Conservation (phyloP, 305 asterid genomes). For the Fraxinus sp. region DNA sequence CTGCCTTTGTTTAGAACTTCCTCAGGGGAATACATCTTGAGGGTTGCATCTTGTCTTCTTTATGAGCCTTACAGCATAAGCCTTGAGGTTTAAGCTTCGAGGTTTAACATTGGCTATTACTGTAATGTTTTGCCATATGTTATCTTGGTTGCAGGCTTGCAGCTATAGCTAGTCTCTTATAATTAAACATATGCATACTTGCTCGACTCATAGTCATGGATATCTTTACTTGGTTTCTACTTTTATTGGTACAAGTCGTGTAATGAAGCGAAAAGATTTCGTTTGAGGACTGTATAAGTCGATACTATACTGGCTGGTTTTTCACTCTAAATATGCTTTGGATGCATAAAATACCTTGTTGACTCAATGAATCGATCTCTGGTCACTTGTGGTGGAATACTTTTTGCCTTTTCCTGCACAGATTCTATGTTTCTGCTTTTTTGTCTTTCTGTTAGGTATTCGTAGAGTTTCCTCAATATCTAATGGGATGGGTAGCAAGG, state of each 20-base stretch:
- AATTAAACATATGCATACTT: background rate
- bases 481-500: constrained; percentile 72
- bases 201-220: background rate
- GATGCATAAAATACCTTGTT: background rate
- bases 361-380: background rate
- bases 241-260: background rate
- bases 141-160: background rate
- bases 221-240: background rate
- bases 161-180: background rate
- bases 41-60: background rate
- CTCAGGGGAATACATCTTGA: background rate
- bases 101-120: background rate
- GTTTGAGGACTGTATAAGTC: background rate
- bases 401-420: background rate
- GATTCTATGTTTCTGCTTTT: constrained; percentile 12
- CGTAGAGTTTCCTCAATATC: constrained; percentile 72
- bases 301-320: background rate
- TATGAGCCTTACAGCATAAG: background rate
- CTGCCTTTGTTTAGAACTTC: background rate
- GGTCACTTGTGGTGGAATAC: background rate
- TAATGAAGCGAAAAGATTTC: background rate
- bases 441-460: constrained; percentile 46
- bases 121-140: background rate
- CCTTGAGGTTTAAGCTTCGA: background rate
- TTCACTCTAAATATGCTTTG: constrained; percentile 18